phyloP scores from a whole-genome alignment of 208 protist species.

The Crithidia fasciculata region DNA sequence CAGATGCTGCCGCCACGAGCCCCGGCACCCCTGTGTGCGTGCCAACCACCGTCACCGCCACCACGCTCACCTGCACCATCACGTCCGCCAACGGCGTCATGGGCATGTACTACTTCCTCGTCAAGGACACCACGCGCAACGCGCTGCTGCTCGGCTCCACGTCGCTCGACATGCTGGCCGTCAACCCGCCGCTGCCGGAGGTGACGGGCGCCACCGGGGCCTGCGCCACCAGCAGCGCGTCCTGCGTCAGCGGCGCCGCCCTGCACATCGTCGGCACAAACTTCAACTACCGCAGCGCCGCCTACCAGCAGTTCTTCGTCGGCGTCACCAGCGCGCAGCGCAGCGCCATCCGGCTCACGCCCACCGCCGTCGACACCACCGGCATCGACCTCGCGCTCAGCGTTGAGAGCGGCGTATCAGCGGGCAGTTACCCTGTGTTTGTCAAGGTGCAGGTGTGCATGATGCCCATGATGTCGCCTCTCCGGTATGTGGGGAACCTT shows the following conservation, averaged over 20 bases:
- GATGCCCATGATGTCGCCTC: constrained; percentile 36
- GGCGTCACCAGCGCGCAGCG: too few species aligned
- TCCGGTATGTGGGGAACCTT: constrained; percentile 18
- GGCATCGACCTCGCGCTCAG: constrained; percentile 22
- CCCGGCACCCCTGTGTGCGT: constrained; percentile 14
- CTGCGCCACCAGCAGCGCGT: constrained; percentile 16
- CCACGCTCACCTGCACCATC: constrained; percentile 35
- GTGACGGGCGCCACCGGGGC: constrained; percentile 29
- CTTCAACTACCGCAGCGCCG: too few species aligned
- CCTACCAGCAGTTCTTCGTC: too few species aligned
- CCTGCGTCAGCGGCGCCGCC: too few species aligned
- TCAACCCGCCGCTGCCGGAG: constrained; percentile 33
- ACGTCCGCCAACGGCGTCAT: constrained; percentile 16
- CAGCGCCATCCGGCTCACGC: too few species aligned
- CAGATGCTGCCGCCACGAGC: too few species aligned
- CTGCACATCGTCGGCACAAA: too few species aligned
- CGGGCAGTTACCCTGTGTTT: constrained; percentile 37
- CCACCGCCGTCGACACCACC: too few species aligned
- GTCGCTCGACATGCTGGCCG: constrained; percentile 22
- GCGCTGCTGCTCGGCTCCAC: constrained; percentile 32
- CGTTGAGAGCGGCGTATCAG: constrained; percentile 2
- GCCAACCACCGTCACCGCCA: constrained; percentile 9
- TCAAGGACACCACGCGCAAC: constrained; percentile 24
- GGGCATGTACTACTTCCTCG: constrained; percentile 40
- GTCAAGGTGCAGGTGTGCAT: constrained; percentile 35